These are phyloP conservation scores for Moesziomyces sp. DNA, from an alignment of 1,284 basidiomycete species.

Conservation along the genomic window DNA sequence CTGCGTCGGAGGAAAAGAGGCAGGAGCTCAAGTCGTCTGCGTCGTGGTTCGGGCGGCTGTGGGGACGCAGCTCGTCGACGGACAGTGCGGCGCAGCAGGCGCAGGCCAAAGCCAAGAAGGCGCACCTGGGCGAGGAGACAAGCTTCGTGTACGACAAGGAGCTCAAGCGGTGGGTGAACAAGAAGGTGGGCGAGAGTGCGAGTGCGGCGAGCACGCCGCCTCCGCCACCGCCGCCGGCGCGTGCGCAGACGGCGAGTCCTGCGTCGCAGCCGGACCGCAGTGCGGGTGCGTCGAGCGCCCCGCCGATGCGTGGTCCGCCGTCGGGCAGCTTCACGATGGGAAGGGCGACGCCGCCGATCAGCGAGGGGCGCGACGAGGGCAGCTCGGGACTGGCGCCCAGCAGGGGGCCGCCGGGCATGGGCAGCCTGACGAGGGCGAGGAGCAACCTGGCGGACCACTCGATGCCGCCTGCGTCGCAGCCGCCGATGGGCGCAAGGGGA, in stretches of 20 bases:
- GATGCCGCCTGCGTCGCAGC: constrained; percentile 56
- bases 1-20: constrained; percentile 28
- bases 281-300: constrained; percentile 27
- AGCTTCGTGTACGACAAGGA: constrained; percentile 95
- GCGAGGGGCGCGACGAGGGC: constrained; percentile 36
- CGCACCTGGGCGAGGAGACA: constrained; percentile 91
- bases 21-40: constrained; percentile 57
- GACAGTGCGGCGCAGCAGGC: constrained; percentile 67
- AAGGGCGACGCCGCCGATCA: constrained; percentile 46
- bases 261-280: constrained; percentile 46
- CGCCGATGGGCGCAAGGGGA: constrained; percentile 28
- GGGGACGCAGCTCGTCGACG: constrained; percentile 60
- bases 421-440: constrained; percentile 32
- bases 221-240: constrained; percentile 59
- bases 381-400: constrained; percentile 27
- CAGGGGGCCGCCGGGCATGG: constrained; percentile 24
- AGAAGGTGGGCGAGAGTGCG: constrained; percentile 73
- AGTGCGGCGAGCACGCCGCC: constrained; percentile 45
- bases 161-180: constrained; percentile 94
- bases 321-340: constrained; percentile 26
- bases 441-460: constrained; percentile 59
- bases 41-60: constrained; percentile 79
- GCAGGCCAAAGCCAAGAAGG: constrained; percentile 69
- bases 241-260: constrained; percentile 59
- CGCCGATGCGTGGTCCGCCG: constrained; percentile 34